phyloP scores from a whole-genome alignment of 345 rosid species.

The Ailanthus altissimus region DNA sequence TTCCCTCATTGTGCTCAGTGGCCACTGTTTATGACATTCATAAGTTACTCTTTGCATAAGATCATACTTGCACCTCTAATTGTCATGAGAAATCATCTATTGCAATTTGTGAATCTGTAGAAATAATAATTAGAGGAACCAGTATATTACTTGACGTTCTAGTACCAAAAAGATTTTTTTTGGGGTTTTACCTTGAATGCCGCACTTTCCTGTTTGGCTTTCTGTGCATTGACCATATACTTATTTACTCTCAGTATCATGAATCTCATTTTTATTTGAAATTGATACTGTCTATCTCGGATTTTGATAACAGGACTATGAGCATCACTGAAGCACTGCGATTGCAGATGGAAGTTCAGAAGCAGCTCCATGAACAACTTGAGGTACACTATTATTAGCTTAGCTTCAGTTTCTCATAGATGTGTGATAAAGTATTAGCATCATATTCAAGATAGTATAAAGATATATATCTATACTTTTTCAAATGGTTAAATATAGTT shows the following conservation, averaged over 20 bases:
- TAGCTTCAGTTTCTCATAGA: conserved; percentile 13
- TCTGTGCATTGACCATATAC: not conserved
- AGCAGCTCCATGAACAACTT: conserved; percentile 91
- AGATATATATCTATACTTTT: not conserved
- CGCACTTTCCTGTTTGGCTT: not conserved
- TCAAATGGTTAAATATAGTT: not conserved
- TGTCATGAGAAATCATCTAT: not conserved
- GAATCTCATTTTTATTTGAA: conserved; percentile 11
- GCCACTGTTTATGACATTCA: not conserved
- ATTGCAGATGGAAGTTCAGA: conserved; percentile 94
- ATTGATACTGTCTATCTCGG: not conserved
- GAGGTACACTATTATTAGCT: conserved; percentile 54
- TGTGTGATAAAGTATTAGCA: not conserved
- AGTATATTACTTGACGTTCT: not conserved
- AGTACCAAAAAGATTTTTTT: not conserved
- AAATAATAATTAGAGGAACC: not conserved
- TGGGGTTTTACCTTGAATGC: not conserved
- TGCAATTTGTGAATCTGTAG: not conserved
- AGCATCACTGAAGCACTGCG: conserved; percentile 81
- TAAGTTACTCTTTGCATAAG: not conserved
- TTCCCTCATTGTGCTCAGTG: not conserved
- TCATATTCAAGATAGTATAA: not conserved
- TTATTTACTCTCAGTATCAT: not conserved
- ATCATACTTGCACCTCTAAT: not conserved
- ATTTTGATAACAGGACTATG: conserved; percentile 44